Conservation (phyloP, 192 early-diverging fungal genomes). For the Chytriomyces sp. region DNA sequence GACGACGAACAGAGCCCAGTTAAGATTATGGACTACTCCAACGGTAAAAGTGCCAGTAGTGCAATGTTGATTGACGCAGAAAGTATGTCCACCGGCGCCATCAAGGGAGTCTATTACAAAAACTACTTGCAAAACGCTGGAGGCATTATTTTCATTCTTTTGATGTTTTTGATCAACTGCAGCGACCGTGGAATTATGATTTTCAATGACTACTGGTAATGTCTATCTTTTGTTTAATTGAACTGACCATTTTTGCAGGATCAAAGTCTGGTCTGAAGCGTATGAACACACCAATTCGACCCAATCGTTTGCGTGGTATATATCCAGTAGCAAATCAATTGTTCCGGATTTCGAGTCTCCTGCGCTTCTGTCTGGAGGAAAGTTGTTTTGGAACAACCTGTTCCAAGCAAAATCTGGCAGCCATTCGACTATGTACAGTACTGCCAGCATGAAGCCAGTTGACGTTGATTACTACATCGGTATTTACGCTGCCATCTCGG, state of each 20-base stretch:
- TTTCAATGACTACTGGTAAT: constrained; percentile 47
- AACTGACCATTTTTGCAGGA: no score
- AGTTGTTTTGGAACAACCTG: neutral
- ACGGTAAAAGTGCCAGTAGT: constrained; percentile 23
- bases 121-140: constrained; percentile 49
- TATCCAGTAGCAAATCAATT: no score
- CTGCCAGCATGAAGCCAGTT: neutral
- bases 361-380: neutral
- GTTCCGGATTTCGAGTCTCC: no score
- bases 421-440: neutral
- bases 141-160: constrained; percentile 41
- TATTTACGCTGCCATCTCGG: constrained; percentile 40
- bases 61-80: constrained; percentile 50
- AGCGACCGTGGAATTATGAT: constrained; percentile 27
- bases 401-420: neutral
- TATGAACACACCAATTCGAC: no score
- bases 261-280: constrained; percentile 48
- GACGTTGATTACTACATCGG: constrained; percentile 39
- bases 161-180: constrained; percentile 30
- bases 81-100: constrained; percentile 42
- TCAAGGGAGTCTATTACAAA: constrained; percentile 42
- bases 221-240: no score
- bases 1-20: constrained; percentile 22
- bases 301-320: no score
- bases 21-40: constrained; percentile 18